phyloP scores from a whole-genome alignment of 2,329 filamentous ascomycete species.

The Scorias spongiosa region DNA sequence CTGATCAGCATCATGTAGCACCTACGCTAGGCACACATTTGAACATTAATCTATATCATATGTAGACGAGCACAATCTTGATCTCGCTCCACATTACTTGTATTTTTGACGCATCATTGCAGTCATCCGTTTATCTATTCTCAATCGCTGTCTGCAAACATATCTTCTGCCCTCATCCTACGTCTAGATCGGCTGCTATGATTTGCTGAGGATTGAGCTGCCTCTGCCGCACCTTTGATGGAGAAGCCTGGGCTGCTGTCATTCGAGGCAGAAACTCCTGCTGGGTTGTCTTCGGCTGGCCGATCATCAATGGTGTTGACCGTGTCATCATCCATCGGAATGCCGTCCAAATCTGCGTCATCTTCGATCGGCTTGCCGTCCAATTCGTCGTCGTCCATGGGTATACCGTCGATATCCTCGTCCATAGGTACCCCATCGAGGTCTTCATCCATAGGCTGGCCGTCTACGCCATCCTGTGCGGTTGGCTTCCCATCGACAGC shows the following conservation, averaged over 20 bases:
- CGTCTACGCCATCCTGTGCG: conserved; percentile 25
- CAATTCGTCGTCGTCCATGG: conserved; percentile 29
- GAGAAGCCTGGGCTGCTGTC: conserved; percentile 14
- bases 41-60: no score
- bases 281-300: neutral
- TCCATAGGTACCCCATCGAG: conserved; percentile 17
- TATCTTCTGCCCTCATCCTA: conserved; percentile 63
- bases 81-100: no score
- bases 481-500: conserved; percentile 32
- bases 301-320: conserved; percentile 11
- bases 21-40: no score
- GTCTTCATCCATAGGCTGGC: conserved; percentile 22
- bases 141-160: conserved; percentile 68
- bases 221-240: conserved; percentile 4
- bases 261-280: conserved; percentile 8
- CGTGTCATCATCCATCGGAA: conserved; percentile 20
- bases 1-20: no score
- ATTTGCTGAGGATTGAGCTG: neutral
- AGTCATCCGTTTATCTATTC: conserved; percentile 17
- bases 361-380: conserved; percentile 32
- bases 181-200: conserved; percentile 29
- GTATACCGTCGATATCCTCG: conserved; percentile 33
- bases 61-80: no score
- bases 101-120: no score
- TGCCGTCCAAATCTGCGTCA: conserved; percentile 25